These are phyloP conservation scores for Aspergillus sclerotioniger DNA, from an alignment of 495 filamentous ascomycete genomes.

Conservation along the genomic window DNA sequence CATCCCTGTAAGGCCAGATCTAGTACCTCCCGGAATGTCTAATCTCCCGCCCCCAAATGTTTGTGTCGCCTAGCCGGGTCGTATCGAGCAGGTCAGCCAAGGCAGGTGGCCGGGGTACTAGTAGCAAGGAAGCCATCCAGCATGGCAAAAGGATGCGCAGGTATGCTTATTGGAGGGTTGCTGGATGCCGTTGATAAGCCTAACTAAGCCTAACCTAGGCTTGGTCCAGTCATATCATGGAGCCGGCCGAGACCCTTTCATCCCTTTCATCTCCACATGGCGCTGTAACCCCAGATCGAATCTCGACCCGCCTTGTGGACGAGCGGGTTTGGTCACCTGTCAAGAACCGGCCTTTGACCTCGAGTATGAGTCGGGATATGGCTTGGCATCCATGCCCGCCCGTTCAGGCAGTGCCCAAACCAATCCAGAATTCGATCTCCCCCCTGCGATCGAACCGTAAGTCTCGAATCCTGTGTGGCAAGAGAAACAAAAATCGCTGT, in stretches of 20 bases:
- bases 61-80: no score
- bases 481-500: not conserved
- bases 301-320: not conserved
- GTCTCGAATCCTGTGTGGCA: not conserved
- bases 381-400: not conserved
- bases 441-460: not conserved
- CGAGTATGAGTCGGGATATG: not conserved
- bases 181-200: not conserved
- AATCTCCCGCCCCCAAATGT: no score
- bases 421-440: not conserved
- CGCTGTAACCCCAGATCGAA: conserved; percentile 5
- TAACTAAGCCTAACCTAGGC: not conserved
- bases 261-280: not conserved
- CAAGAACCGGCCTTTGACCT: not conserved
- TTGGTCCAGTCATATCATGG: no score
- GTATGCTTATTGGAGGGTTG: not conserved
- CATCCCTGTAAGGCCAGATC: not conserved
- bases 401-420: not conserved
- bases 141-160: not conserved
- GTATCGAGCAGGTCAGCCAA: no score
- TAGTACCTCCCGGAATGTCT: no score
- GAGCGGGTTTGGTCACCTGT: not conserved
- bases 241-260: not conserved
- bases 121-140: no score
- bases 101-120: no score